Conservation (phyloP, 108 stramenopile species). For the Cyclotella choctawhatcheeana region DNA sequence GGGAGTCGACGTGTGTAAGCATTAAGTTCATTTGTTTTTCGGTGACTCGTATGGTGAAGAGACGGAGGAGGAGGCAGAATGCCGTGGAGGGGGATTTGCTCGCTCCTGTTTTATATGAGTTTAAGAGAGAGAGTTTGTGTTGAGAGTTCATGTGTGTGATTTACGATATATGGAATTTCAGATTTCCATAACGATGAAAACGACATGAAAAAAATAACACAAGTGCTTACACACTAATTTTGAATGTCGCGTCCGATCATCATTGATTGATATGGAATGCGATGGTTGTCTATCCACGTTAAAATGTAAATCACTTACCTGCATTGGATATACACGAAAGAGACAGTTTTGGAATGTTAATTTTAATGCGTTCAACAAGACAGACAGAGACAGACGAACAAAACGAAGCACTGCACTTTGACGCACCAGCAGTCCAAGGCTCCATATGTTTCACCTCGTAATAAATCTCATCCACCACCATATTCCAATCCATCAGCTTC, state of each 20-base stretch:
- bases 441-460: slow-evolving; percentile 91
- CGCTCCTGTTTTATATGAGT: slow-evolving; percentile 34
- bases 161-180: not conserved
- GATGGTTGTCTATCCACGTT: too few relatives aligned
- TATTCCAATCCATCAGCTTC: slow-evolving; percentile 84
- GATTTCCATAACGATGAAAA: not conserved
- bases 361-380: too few relatives aligned
- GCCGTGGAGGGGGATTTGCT: slow-evolving; percentile 86
- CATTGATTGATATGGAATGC: too few relatives aligned
- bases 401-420: not conserved
- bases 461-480: slow-evolving; percentile 92
- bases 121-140: not conserved
- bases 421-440: slow-evolving; percentile 89
- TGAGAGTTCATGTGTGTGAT: slow-evolving; percentile 13
- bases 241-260: not conserved
- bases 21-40: slow-evolving; percentile 91
- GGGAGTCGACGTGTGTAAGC: slow-evolving; percentile 86
- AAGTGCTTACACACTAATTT: slow-evolving; percentile 24
- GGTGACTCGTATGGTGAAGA: slow-evolving; percentile 91
- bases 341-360: too few relatives aligned
- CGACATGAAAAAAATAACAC: not conserved
- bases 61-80: slow-evolving; percentile 93
- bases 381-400: too few relatives aligned
- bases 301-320: slow-evolving; percentile 24
- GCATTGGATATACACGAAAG: not conserved